Base-by-base conservation (phyloP, 805 yeast genomes). In the Spathaspora gorwiae region DNA sequence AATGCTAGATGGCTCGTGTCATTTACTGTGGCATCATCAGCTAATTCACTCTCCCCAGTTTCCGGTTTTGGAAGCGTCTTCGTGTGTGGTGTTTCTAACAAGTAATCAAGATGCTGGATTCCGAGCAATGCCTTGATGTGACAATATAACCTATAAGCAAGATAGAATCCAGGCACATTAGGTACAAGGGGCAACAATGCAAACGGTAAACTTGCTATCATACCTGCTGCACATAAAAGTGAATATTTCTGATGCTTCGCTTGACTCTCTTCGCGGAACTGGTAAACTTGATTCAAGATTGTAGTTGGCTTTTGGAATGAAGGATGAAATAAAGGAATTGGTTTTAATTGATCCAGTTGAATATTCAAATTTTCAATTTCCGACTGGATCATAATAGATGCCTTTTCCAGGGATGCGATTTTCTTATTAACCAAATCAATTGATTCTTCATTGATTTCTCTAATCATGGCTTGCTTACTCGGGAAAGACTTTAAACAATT, bases 91-190 rank as follows among this genome's bases (percentile, higher is more conserved):
- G 39, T 65, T 26, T 73, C 70, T n/a, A 81, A 57, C 44, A 90
- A 67, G 43, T 75, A 76, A 31, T 73, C 65, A 48, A 90, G 64
- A 58, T 88, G 94, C 50, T 73, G 69, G 5, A 87, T 85, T 0
- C 97, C 97, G 36, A 78, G 61, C 49, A 76, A 69, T 0, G 96
- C 96, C 54, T 84, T 85, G 59, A 83, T 74, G 61, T 92, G 88
- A 60, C 96, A 88, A 66, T 89, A 90, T 14, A 85, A 73, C 49
- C 98, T 73, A 60, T 85, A 90, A 2, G 85, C 73, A 37, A 90
- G 64, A 56, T 89, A 92, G 57, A 92, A 85, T 0, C 96, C 96
- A 0, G 98, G 98, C 15, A 90, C 78, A 55, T 90, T 90, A 15
- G 98, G 98, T 3, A 90, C 61, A n/a, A 90, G 72, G 0, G 98